Evolutionary conservation across 2,329 filamentous ascomycete genomes (phyloP).

Genomic region (Verticillium longisporum): DNA sequence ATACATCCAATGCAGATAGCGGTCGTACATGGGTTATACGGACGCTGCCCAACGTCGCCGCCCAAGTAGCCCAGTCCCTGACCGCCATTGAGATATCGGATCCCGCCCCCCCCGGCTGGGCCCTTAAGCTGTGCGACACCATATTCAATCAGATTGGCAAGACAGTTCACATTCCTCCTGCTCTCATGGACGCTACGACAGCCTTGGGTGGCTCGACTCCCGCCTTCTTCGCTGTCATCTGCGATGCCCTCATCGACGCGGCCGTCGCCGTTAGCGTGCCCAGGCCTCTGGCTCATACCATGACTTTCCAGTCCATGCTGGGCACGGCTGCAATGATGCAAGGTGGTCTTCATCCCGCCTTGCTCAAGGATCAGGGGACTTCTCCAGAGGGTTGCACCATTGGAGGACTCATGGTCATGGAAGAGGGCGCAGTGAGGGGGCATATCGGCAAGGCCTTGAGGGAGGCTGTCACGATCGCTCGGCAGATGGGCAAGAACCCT

Average conservation of each 20-base stretch:
- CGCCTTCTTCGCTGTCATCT: constrained; percentile 51
- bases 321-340: constrained; percentile 48
- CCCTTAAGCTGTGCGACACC: constrained; percentile 23
- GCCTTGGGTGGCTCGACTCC: constrained; percentile 54
- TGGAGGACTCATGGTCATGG: constrained; percentile 50
- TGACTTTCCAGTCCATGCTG: constrained; percentile 54
- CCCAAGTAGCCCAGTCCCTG: constrained; percentile 21
- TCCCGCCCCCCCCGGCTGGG: constrained; percentile 10
- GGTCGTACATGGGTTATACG: constrained; percentile 19
- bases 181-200: constrained; percentile 49
- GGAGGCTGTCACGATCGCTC: constrained; percentile 39
- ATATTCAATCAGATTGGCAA: constrained; percentile 50
- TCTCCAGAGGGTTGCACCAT: constrained; percentile 57
- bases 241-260: constrained; percentile 52
- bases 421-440: constrained; percentile 46
- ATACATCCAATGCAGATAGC: constrained; percentile 4
- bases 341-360: constrained; percentile 45
- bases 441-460: constrained; percentile 32
- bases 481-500: constrained; percentile 27
- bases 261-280: constrained; percentile 54
- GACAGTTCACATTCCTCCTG: constrained; percentile 40
- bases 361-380: constrained; percentile 51
- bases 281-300: constrained; percentile 45
- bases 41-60: constrained; percentile 27
- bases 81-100: constrained; percentile 23